These are phyloP conservation scores for Entomortierella beljakovae DNA, from an alignment of 192 early-diverging fungal species.

Conservation along the genomic window DNA sequence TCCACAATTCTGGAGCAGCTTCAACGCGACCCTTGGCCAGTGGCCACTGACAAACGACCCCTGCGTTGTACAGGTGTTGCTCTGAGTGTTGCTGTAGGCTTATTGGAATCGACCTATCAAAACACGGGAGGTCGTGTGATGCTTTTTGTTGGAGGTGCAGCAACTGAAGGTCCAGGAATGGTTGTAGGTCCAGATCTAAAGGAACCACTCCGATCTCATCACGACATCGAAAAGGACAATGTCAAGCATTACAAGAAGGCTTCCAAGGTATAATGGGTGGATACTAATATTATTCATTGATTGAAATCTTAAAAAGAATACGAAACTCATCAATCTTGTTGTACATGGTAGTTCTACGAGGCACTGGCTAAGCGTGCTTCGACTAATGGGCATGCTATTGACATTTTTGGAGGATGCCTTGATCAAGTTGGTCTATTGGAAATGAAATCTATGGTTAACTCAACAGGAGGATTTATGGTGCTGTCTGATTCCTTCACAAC, in stretches of 20 bases:
- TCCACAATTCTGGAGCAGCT: conserved; percentile 96
- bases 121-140: conserved; percentile 94
- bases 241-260: conserved; percentile 96
- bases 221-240: conserved; percentile 97
- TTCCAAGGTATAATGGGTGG: conserved; percentile 69
- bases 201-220: conserved; percentile 96
- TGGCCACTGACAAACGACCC: conserved; percentile 91
- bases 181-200: conserved; percentile 94
- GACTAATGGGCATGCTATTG: conserved; percentile 90
- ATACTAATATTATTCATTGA: no score
- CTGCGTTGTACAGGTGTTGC: conserved; percentile 96
- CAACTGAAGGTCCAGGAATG: conserved; percentile 96
- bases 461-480: conserved; percentile 94
- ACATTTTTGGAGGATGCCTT: conserved; percentile 96
- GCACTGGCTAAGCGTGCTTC: conserved; percentile 86
- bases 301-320: no score
- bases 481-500: conserved; percentile 96
- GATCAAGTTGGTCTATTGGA: conserved; percentile 98
- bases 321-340: no score
- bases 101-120: conserved; percentile 94
- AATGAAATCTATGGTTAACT: conserved; percentile 93
- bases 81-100: conserved; percentile 91
- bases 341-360: conserved; percentile 86
- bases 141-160: conserved; percentile 94
- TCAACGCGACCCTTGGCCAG: conserved; percentile 98